Conservation (phyloP, 371 early-diverging fungal species). For the Actinomortierella wolfii region DNA sequence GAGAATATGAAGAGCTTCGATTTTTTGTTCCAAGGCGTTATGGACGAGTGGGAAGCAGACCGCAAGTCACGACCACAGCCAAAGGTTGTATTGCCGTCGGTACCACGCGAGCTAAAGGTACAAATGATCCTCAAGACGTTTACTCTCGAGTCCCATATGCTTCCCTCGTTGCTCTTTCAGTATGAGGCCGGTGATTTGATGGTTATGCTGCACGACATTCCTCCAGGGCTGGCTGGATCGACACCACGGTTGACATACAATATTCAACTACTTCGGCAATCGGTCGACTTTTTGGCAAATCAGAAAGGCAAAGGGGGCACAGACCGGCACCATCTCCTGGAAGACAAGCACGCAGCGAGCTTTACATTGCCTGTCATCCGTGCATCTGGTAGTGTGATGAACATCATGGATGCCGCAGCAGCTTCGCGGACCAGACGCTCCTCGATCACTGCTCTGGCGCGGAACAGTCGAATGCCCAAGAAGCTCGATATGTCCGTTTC, state of each 20-base stretch:
- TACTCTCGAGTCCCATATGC: constrained; percentile 63
- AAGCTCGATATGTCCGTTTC: constrained; percentile 59
- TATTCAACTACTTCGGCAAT: constrained; percentile 61
- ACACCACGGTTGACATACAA: constrained; percentile 52
- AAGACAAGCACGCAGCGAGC: constrained; percentile 50
- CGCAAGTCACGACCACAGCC: constrained; percentile 25
- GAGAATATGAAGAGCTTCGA: constrained; percentile 77
- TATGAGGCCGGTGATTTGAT: constrained; percentile 65
- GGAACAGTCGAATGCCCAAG: constrained; percentile 38
- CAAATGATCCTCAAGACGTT: constrained; percentile 68
- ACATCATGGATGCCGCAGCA: constrained; percentile 25
- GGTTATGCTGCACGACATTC: constrained; percentile 53
- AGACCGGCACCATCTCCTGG: constrained; percentile 20
- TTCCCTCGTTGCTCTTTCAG: constrained; percentile 68
- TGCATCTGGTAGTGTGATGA: constrained; percentile 58
- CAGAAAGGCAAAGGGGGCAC: constrained; percentile 26
- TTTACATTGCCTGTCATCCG: constrained; percentile 66
- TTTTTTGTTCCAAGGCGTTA: constrained; percentile 72
- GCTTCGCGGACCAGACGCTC: constrained; percentile 22
- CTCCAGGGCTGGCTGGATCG: constrained; percentile 41
- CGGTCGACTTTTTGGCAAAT: constrained; percentile 56
- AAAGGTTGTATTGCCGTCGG: constrained; percentile 14
- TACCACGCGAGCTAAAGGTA: constrained; percentile 57
- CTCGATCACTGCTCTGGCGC: constrained; percentile 26
- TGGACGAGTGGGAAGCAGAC: constrained; percentile 73